These are phyloP conservation scores for Wallacemonas sp. DNA, from an alignment of 208 protist species.

Conservation along the genomic window DNA sequence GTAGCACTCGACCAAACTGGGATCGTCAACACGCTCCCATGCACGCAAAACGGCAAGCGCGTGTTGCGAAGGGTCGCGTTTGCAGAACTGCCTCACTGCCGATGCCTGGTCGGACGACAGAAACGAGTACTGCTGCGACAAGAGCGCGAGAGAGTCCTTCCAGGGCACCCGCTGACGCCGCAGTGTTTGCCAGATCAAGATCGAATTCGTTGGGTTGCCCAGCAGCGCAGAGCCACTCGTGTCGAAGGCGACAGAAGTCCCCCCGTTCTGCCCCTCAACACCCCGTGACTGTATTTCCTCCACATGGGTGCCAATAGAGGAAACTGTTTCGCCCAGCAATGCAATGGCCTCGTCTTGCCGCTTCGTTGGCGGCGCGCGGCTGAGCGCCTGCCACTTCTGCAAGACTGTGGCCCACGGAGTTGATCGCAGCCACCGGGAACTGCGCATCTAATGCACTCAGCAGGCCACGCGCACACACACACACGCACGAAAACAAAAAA, in stretches of 20 bases:
- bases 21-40: constrained; percentile 31
- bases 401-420: not conserved
- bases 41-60: constrained; percentile 28
- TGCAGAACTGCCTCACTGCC: constrained; percentile 17
- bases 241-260: not conserved
- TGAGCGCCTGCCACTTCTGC: not conserved
- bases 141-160: constrained; percentile 39
- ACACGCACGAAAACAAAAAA: not conserved
- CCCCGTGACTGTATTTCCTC: too few species aligned
- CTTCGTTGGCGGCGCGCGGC: not conserved
- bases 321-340: not conserved
- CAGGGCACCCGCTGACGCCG: constrained; percentile 49
- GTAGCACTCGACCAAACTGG: constrained; percentile 29
- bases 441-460: too few species aligned
- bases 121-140: constrained; percentile 37
- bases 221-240: constrained; percentile 12
- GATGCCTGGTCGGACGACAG: constrained; percentile 35
- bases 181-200: constrained; percentile 55
- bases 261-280: too few species aligned
- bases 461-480: too few species aligned
- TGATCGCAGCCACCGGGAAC: not conserved
- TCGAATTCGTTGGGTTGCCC: constrained; percentile 21
- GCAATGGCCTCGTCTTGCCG: not conserved
- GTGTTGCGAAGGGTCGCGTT: constrained; percentile 18
- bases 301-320: not conserved